Percentiles rank a stretch among this genome's conserved stretches.
phyloP scores from a whole-genome alignment of 2,329 filamentous ascomycete species.

The Colletotrichum lindemuthianum region DNA sequence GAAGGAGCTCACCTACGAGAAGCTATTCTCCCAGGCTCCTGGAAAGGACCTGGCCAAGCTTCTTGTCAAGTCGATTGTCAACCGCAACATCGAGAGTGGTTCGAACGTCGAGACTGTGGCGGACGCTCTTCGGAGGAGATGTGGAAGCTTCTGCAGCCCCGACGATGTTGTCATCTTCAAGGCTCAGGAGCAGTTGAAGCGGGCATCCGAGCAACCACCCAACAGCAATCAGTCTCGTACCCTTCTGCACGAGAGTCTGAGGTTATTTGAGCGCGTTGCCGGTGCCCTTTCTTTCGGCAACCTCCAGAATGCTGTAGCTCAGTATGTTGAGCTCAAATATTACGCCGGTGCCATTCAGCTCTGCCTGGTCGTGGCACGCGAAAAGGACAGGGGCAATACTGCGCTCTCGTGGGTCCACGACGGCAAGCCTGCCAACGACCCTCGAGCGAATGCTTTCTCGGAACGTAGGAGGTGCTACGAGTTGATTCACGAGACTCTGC shows the following conservation, averaged over 20 bases:
- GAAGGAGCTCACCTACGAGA: slow-evolving; percentile 84
- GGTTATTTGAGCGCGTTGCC: slow-evolving; percentile 89
- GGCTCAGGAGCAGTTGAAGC: slow-evolving; percentile 92
- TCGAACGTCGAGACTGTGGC: slow-evolving; percentile 98
- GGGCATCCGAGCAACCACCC: slow-evolving; percentile 80
- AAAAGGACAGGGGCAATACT: slow-evolving; percentile 86
- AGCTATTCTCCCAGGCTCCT: slow-evolving; percentile 80
- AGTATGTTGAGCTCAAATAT: slow-evolving; percentile 85
- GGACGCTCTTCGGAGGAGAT: slow-evolving; percentile 89
- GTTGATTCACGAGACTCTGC: slow-evolving; percentile 85
- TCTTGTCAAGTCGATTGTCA: slow-evolving; percentile 96
- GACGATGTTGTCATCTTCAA: slow-evolving; percentile 99
- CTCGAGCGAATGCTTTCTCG: slow-evolving; percentile 73
- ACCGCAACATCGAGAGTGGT: slow-evolving; percentile 95
- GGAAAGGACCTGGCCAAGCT: slow-evolving; percentile 93
- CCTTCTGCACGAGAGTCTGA: slow-evolving; percentile 87
- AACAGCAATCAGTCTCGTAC: slow-evolving; percentile 82
- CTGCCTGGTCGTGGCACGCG: slow-evolving; percentile 82
- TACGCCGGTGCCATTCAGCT: slow-evolving; percentile 94
- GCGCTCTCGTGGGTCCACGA: slow-evolving; percentile 91
- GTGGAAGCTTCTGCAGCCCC: slow-evolving; percentile 96
- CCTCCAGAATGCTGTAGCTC: slow-evolving; percentile 78
- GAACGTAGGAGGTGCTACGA: slow-evolving; percentile 84
- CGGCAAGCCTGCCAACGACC: slow-evolving; percentile 76
- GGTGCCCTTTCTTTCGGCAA: slow-evolving; percentile 84